phyloP scores from a whole-genome alignment of 2,329 filamentous ascomycete species.

The Penicillium decumbens region DNA sequence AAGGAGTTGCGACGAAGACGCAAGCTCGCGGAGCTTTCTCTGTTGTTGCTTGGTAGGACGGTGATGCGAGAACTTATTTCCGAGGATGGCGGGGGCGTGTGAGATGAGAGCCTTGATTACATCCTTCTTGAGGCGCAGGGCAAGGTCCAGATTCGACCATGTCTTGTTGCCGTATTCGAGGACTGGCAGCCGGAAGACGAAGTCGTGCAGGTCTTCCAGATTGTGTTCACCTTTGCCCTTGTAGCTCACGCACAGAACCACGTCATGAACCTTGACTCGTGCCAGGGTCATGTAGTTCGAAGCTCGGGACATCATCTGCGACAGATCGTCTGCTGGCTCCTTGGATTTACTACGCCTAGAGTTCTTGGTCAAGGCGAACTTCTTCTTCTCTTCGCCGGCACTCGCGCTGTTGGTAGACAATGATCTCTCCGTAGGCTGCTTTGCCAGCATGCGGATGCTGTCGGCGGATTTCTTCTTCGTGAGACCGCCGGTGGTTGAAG shows the following conservation, averaged over 20 bases:
- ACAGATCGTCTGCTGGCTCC: conserved; percentile 77
- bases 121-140: conserved; percentile 86
- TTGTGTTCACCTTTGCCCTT: conserved; percentile 95
- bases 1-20: conserved; percentile 67
- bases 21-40: conserved; percentile 73
- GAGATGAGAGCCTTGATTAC: conserved; percentile 91
- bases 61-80: conserved; percentile 92
- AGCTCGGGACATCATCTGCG: conserved; percentile 91
- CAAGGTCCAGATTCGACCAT: conserved; percentile 95
- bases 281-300: conserved; percentile 97
- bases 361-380: conserved; percentile 43
- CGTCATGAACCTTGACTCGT: conserved; percentile 89
- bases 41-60: conserved; percentile 75
- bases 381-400: conserved; percentile 47
- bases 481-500: conserved; percentile 28
- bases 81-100: conserved; percentile 91
- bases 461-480: conserved; percentile 42
- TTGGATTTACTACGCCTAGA: conserved; percentile 53
- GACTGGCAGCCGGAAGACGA: conserved; percentile 90
- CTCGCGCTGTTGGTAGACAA: conserved; percentile 28
- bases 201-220: conserved; percentile 92
- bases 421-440: conserved; percentile 37
- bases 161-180: conserved; percentile 98
- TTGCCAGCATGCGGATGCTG: conserved; percentile 37
- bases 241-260: conserved; percentile 92